Evolutionary conservation across 2,329 filamentous ascomycete species (phyloP).

Genomic region (Cylindrodendrum hubeiense): DNA sequence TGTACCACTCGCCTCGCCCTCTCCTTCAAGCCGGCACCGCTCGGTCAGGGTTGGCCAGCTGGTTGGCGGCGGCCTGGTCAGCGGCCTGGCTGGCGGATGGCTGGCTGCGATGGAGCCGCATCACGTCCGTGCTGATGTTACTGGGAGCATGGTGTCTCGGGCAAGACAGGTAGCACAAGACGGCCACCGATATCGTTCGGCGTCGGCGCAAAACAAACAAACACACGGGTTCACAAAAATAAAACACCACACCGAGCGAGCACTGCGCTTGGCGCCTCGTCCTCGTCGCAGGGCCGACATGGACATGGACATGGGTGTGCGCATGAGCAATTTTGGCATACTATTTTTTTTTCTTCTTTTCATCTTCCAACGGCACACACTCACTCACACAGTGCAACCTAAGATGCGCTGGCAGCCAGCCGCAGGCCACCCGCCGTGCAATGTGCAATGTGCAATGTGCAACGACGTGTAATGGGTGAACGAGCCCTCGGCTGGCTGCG

Average conservation of each 20-base stretch:
- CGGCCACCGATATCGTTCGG: neutral
- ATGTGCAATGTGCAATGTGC: neutral
- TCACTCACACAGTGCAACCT: conserved; percentile 7
- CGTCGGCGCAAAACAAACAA: neutral
- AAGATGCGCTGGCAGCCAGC: conserved; percentile 11
- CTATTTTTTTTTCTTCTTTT: conserved; percentile 22
- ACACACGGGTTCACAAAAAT: conserved; percentile 7
- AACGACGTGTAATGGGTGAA: neutral
- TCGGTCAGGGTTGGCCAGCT: neutral
- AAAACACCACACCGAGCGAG: conserved; percentile 6
- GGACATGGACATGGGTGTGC: conserved; percentile 14
- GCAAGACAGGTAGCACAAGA: conserved; percentile 11
- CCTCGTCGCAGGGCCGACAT: conserved; percentile 4
- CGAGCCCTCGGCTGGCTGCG: conserved; percentile 20
- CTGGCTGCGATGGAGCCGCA: conserved; percentile 9
- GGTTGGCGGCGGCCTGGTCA: neutral
- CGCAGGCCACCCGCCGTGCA: conserved; percentile 15
- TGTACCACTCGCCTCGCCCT: neutral
- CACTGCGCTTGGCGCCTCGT: conserved; percentile 1
- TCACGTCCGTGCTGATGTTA: conserved; percentile 6
- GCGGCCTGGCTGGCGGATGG: neutral
- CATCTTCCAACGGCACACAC: conserved; percentile 9
- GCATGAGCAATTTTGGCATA: conserved; percentile 6
- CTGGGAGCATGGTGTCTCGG: conserved; percentile 17
- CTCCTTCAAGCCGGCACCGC: neutral